Evolutionary conservation across 1,139 yeast genomes (phyloP).

Genomic region (Hansenula lynferdii): DNA sequence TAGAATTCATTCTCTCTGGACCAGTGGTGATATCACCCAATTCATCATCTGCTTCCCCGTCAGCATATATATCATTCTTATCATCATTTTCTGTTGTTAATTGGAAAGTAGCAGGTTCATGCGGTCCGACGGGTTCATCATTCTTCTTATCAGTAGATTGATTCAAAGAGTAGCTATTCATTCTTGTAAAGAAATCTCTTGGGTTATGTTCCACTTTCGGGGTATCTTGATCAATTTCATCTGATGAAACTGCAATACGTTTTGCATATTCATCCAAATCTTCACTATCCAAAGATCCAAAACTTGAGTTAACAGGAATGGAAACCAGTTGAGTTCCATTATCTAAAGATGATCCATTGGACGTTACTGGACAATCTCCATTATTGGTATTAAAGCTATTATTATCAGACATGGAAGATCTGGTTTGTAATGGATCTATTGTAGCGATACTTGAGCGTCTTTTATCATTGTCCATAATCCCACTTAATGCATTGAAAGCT

Average conservation of each 20-base stretch:
- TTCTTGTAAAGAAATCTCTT: constrained; percentile 8
- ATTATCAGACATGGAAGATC: constrained; percentile 5
- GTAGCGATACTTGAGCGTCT: constrained; percentile 26
- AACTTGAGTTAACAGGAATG: constrained; percentile 65
- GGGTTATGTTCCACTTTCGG: constrained; percentile 4
- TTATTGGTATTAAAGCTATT: no score
- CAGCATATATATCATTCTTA: constrained; percentile 8
- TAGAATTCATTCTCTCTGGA: not conserved
- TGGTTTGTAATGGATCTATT: not conserved
- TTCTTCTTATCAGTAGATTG: constrained; percentile 7
- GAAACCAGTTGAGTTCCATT: constrained; percentile 19
- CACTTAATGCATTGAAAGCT: constrained; percentile 45
- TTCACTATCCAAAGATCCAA: constrained; percentile 72
- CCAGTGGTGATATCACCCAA: not conserved
- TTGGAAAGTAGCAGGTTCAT: constrained; percentile 8
- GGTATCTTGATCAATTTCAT: constrained; percentile 5
- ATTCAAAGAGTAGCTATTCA: constrained; percentile 18
- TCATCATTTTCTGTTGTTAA: constrained; percentile 5
- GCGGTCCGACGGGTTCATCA: constrained; percentile 17
- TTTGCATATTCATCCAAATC: constrained; percentile 48
- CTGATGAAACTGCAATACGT: not conserved
- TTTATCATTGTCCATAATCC: constrained; percentile 41
- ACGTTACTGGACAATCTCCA: constrained; percentile 4
- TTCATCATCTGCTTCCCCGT: constrained; percentile 13
- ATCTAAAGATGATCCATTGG: constrained; percentile 15